These are phyloP conservation scores for Boletus pseudo-olivaceus DNA, from an alignment of 768 basidiomycete genomes.

Conservation along the genomic window DNA sequence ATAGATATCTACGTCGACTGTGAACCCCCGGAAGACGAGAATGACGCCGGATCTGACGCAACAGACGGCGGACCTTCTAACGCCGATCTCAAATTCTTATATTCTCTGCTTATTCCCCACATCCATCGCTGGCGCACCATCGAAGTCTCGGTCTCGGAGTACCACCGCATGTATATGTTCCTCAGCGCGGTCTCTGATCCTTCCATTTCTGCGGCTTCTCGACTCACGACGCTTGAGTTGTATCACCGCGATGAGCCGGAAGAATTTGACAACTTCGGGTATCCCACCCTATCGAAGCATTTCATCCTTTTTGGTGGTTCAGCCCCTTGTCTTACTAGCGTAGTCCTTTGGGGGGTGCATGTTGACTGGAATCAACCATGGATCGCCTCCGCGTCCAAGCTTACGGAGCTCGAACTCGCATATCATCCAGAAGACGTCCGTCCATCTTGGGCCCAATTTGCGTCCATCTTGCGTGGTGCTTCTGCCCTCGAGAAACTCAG, in stretches of 20 bases:
- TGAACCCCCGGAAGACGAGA: constrained; percentile 27
- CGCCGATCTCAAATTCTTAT: constrained; percentile 24
- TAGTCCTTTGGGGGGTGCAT: constrained; percentile 67
- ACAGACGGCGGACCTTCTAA: constrained; percentile 18
- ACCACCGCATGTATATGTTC: constrained; percentile 44
- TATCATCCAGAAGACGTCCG: constrained; percentile 63
- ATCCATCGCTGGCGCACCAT: constrained; percentile 52
- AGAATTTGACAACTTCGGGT: constrained; percentile 25
- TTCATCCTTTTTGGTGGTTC: constrained; percentile 54
- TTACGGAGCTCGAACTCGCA: constrained; percentile 54
- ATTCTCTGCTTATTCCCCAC: constrained; percentile 46
- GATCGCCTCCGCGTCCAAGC: constrained; percentile 20
- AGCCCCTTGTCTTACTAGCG: constrained; percentile 45
- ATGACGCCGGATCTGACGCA: constrained; percentile 20
- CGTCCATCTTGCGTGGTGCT: constrained; percentile 47
- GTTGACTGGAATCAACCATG: constrained; percentile 57
- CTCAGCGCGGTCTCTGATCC: constrained; percentile 40
- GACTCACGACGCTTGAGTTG: constrained; percentile 53
- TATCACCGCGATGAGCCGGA: constrained; percentile 50
- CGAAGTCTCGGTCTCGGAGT: constrained; percentile 43
- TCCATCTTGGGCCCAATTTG: constrained; percentile 54
- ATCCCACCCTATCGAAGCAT: constrained; percentile 26
- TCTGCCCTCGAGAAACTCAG: constrained; percentile 52
- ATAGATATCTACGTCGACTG: constrained; percentile 52
- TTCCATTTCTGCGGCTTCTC: constrained; percentile 43